Conservation (phyloP, 768 basidiomycete species). For the Wakefieldia striispora region DNA sequence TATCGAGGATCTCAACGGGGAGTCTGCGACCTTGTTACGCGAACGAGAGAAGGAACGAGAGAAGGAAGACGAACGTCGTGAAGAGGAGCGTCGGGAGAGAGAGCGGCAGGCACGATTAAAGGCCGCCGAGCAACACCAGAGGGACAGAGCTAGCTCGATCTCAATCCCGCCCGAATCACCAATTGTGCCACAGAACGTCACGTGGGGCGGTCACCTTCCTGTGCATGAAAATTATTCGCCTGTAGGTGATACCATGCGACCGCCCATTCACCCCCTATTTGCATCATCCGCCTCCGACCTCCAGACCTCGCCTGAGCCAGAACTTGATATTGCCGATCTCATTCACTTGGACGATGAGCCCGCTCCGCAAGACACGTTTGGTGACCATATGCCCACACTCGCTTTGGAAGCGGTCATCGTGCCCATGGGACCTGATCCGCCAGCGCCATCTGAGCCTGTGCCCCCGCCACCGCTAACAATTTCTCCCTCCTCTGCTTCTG, state of each 20-base stretch:
- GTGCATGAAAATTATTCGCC: slow-evolving; percentile 28
- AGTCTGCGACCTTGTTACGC: slow-evolving; percentile 35
- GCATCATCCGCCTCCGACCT: slow-evolving; percentile 40
- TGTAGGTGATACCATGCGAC: slow-evolving; percentile 24
- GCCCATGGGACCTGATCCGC: slow-evolving; percentile 5
- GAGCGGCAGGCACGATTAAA: slow-evolving; percentile 65
- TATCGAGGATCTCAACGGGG: slow-evolving; percentile 76
- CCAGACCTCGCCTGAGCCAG: slow-evolving; percentile 46
- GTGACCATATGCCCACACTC: slow-evolving; percentile 18
- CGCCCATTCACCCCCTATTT: slow-evolving; percentile 35
- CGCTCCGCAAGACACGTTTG: slow-evolving; percentile 32
- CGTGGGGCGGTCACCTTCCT: slow-evolving; percentile 66
- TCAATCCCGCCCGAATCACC: slow-evolving; percentile 75
- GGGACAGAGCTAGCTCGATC: slow-evolving; percentile 50
- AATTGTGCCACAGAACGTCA: slow-evolving; percentile 40
- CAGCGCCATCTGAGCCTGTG: slow-evolving; percentile 14
- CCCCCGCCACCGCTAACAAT: slow-evolving; percentile 40
- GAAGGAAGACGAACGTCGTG: slow-evolving; percentile 60
- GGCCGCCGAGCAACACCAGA: slow-evolving; percentile 40
- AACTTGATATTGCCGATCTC: slow-evolving; percentile 70
- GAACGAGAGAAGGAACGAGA: slow-evolving; percentile 57
- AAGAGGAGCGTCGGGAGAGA: slow-evolving; percentile 58
- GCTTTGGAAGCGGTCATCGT: slow-evolving; percentile 13
- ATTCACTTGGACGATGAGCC: slow-evolving; percentile 75
- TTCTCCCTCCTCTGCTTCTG: slow-evolving; percentile 42